Percentiles rank a stretch among this genome's conserved stretches.
Evolutionary conservation across 306 rosid species (phyloP).

Genomic region (Adenanthera pavonina): DNA sequence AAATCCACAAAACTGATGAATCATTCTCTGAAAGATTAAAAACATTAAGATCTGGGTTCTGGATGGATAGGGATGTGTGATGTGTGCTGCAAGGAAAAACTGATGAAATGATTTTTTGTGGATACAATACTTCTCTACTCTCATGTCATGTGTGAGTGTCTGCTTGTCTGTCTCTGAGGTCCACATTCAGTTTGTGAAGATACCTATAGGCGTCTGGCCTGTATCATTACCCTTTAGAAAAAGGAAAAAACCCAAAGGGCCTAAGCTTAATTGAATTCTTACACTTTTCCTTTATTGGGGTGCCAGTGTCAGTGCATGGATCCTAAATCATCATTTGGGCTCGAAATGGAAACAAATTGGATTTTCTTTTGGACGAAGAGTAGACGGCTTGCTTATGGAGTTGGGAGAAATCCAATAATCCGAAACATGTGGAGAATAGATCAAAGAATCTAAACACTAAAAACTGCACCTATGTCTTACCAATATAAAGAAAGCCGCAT

Average conservation of each 20-base stretch:
- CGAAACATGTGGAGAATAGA: not conserved
- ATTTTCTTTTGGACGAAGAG: no score
- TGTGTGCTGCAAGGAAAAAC: conserved; percentile 3
- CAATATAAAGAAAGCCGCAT: no score
- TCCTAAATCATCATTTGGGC: no score
- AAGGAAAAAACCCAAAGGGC: no score
- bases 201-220: not conserved
- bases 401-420: not conserved
- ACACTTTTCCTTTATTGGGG: conserved; percentile 9
- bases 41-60: conserved; percentile 5
- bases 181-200: not conserved
- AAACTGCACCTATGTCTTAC: no score
- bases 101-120: conserved; percentile 9
- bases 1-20: conserved; percentile 2
- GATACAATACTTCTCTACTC: conserved; percentile 10
- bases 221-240: not conserved
- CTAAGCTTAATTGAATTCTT: not conserved
- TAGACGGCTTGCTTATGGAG: not conserved
- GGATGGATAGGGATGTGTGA: conserved; percentile 23
- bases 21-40: conserved; percentile 5
- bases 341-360: no score
- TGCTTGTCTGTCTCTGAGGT: conserved; percentile 3
- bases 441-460: not conserved
- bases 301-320: not conserved
- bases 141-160: not conserved